Evolutionary conservation across 2,329 filamentous ascomycete species (phyloP).

Genomic region (Fusarium musae): DNA sequence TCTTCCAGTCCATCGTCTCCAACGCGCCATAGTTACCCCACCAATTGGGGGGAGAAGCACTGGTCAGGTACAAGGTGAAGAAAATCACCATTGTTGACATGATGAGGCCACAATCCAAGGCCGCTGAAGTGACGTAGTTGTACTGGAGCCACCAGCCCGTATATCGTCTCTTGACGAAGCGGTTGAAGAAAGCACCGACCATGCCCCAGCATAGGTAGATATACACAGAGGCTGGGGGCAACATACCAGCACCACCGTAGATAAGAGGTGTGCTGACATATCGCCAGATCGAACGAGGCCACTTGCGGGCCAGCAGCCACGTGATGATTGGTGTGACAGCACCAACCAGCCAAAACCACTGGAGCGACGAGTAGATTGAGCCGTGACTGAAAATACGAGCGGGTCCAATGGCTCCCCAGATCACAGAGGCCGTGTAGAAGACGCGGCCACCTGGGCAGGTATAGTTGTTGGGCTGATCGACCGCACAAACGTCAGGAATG

Average conservation of each 20-base stretch:
- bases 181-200: slow-evolving; percentile 76
- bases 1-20: slow-evolving; percentile 59
- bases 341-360: slow-evolving; percentile 79
- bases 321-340: slow-evolving; percentile 70
- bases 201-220: slow-evolving; percentile 78
- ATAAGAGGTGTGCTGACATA: slow-evolving; percentile 76
- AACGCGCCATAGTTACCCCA: slow-evolving; percentile 66
- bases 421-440: slow-evolving; percentile 75
- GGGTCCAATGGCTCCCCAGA: slow-evolving; percentile 80
- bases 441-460: slow-evolving; percentile 65
- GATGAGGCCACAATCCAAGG: slow-evolving; percentile 74
- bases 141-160: slow-evolving; percentile 82
- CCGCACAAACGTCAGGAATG: slow-evolving; percentile 71
- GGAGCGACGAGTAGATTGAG: slow-evolving; percentile 70
- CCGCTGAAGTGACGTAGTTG: slow-evolving; percentile 80
- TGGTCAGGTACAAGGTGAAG: slow-evolving; percentile 72
- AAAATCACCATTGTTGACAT: slow-evolving; percentile 76
- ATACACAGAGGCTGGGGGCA: slow-evolving; percentile 76
- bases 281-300: slow-evolving; percentile 69
- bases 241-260: slow-evolving; percentile 70
- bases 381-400: slow-evolving; percentile 73
- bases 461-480: slow-evolving; percentile 65
- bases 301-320: slow-evolving; percentile 70
- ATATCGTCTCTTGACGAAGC: slow-evolving; percentile 71
- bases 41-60: slow-evolving; percentile 67